Evolutionary conservation across 805 yeast species (phyloP).

Genomic region (Hemisphaericaspora nanyangensis): DNA sequence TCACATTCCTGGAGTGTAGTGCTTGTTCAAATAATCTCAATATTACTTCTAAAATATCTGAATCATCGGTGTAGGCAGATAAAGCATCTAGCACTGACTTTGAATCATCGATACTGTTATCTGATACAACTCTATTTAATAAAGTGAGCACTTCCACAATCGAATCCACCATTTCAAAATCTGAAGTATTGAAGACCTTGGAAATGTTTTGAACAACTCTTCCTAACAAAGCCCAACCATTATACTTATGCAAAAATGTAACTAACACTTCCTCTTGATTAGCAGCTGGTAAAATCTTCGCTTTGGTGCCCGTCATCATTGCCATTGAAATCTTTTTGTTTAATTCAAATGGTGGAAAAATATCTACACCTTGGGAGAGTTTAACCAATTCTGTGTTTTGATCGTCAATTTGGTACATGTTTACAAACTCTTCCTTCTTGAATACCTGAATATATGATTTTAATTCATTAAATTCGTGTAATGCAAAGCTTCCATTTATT

Average conservation of each 20-base stretch:
- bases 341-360: slow-evolving; percentile 56
- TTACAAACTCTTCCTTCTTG: slow-evolving; percentile 33
- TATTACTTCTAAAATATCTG: slow-evolving; percentile 59
- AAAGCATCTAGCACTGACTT: slow-evolving; percentile 31
- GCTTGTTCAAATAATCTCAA: slow-evolving; percentile 67
- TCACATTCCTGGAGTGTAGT: slow-evolving; percentile 50
- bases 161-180: slow-evolving; percentile 35
- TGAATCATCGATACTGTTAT: slow-evolving; percentile 28
- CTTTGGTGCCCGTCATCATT: slow-evolving; percentile 54
- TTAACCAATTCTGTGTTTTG: slow-evolving; percentile 50
- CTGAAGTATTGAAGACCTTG: slow-evolving; percentile 32
- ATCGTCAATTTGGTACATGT: slow-evolving; percentile 45
- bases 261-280: slow-evolving; percentile 39
- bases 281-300: slow-evolving; percentile 58
- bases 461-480: slow-evolving; percentile 54
- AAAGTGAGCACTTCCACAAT: slow-evolving; percentile 50
- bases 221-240: slow-evolving; percentile 87
- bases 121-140: slow-evolving; percentile 43
- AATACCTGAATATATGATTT: slow-evolving; percentile 57
- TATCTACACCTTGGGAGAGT: slow-evolving; percentile 44
- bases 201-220: slow-evolving; percentile 66
- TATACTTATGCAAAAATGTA: slow-evolving; percentile 67
- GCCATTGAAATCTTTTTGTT: slow-evolving; percentile 41
- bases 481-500: slow-evolving; percentile 64
- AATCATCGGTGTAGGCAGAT: slow-evolving; percentile 49